A percentile compares a stretch with the other conserved stretches of the same genome.
Evolutionary conservation across 306 rosid genomes (phyloP).

Genomic region (Fagus crenata): DNA sequence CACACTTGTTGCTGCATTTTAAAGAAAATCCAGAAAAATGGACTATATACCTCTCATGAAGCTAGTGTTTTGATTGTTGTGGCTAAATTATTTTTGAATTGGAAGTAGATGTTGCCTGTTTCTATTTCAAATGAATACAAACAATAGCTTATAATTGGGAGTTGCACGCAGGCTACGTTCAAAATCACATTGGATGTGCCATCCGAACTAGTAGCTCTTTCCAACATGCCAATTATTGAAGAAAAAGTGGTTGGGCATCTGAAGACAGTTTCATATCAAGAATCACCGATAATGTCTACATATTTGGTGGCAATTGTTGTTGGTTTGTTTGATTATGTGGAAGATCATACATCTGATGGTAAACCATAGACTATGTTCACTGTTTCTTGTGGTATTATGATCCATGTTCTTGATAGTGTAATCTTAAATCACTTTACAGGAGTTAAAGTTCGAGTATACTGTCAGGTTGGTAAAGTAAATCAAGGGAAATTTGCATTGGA

Average conservation of each 20-base stretch:
- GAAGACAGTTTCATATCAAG: conserved; percentile 69
- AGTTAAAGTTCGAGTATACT: conserved; percentile 80
- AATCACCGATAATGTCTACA: conserved; percentile 92
- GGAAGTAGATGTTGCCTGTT: too few species aligned
- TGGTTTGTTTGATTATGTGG: conserved; percentile 88
- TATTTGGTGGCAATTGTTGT: conserved; percentile 89
- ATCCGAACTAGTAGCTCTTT: conserved; percentile 69
- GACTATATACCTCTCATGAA: too few species aligned
- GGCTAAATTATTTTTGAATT: too few species aligned
- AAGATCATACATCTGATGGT: conserved; percentile 86
- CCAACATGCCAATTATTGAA: conserved; percentile 87
- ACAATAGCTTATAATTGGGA: conserved; percentile 10
- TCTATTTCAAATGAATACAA: neutral
- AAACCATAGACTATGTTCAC: conserved; percentile 9
- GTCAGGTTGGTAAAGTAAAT: conserved; percentile 82
- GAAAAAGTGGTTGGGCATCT: conserved; percentile 61
- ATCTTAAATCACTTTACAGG: conserved; percentile 51
- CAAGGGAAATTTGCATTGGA: conserved; percentile 87
- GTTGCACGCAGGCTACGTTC: conserved; percentile 86
- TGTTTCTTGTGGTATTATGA: conserved; percentile 16
- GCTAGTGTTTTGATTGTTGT: too few species aligned
- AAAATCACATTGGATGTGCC: conserved; percentile 90
- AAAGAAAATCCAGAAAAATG: too few species aligned
- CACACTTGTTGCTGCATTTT: too few species aligned
- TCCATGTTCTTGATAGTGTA: conserved; percentile 14